A percentile compares a stretch with the other conserved stretches of the same genome.
Evolutionary conservation across 306 rosid genomes (phyloP).

Genomic region (Medicago arabica): DNA sequence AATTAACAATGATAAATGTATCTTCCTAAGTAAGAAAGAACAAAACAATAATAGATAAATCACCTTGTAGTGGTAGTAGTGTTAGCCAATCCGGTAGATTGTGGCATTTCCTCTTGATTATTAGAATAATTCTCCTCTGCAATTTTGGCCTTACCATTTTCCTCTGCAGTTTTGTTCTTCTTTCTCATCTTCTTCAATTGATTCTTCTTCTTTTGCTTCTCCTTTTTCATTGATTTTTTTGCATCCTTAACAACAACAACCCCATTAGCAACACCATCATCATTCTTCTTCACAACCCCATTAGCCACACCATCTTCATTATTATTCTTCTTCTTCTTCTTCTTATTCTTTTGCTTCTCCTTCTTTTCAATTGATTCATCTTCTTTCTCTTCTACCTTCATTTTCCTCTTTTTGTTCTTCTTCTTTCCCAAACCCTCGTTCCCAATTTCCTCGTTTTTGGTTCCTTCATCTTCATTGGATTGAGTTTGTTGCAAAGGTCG

Average conservation of each 20-base stretch:
- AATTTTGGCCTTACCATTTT: neutral
- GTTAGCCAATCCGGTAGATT: constrained; percentile 43
- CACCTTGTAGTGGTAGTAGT: constrained; percentile 53
- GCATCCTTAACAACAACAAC: constrained; percentile 30
- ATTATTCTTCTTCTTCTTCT: constrained; percentile 35
- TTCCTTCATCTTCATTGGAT: constrained; percentile 29
- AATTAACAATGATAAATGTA: neutral
- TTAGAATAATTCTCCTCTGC: constrained; percentile 43
- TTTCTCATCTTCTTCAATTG: constrained; percentile 44
- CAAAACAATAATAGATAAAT: neutral
- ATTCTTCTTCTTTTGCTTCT: constrained; percentile 39
- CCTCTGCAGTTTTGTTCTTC: constrained; percentile 36
- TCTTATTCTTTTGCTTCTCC: no score
- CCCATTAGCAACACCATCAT: constrained; percentile 39
- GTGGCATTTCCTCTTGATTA: constrained; percentile 42
- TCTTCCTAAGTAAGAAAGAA: neutral
- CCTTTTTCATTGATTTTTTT: constrained; percentile 38
- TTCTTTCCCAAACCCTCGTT: constrained; percentile 38
- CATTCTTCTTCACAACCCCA: constrained; percentile 45
- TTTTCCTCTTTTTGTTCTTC: constrained; percentile 49
- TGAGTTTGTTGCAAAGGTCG: constrained; percentile 41
- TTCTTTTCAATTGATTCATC: neutral
- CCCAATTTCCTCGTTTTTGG: constrained; percentile 41
- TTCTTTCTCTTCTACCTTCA: constrained; percentile 41
- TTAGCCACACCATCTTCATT: constrained; percentile 42